Base-by-base conservation (phyloP, 805 yeast genomes). In the Candida hispaniensis region DNA sequence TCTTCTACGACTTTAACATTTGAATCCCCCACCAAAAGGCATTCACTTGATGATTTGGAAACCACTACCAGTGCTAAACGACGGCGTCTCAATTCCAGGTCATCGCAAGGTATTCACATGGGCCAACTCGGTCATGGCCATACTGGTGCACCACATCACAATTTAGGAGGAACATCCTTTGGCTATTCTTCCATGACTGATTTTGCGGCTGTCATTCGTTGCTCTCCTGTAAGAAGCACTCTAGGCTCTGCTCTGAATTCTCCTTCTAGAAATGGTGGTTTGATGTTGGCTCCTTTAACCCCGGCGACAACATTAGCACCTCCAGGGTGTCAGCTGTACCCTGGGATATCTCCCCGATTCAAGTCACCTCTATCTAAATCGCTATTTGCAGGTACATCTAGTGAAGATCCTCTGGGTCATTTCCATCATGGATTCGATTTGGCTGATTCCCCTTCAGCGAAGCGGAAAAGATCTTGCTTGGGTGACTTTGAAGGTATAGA, bases 201-300 rank as follows among this genome's bases (percentile, higher is more conserved):
- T 20, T 30, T 30, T 30, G 6, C 27, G 27, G 5, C 35, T 26
- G 13, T 30, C 21, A n/a, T n/a, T 18, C 27, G 35, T 9, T 22
- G 23, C 27, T 30, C 35, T 2, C 35, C 35, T 21, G 35, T 30
- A 9, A n/a, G n/a, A n/a, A n/a, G n/a, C n/a, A n/a, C n/a, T n/a
- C n/a, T n/a, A n/a, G n/a, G n/a, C n/a, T n/a, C n/a, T n/a, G n/a
- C n/a, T n/a, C n/a, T n/a, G n/a, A 19, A 19, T 12, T 33, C 38
- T 13, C 38, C 38, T 14, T 29, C 25, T 13, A 22, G 30, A 15
- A 24, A 24, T 23, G 30, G 30, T 10, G 40, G 44, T 15, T 32
- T 43, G 23, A 38, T 34, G 7, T 19, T 43, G 32, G 45, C 43
- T 17, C 44, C 44, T 17, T 29, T 40, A 17, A 43, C 39, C 22